Evolutionary conservation across 1,139 yeast species (phyloP), one percentile per base, ranked within the genome.

Genomic region (Debaryomyces coudertii): DNA sequence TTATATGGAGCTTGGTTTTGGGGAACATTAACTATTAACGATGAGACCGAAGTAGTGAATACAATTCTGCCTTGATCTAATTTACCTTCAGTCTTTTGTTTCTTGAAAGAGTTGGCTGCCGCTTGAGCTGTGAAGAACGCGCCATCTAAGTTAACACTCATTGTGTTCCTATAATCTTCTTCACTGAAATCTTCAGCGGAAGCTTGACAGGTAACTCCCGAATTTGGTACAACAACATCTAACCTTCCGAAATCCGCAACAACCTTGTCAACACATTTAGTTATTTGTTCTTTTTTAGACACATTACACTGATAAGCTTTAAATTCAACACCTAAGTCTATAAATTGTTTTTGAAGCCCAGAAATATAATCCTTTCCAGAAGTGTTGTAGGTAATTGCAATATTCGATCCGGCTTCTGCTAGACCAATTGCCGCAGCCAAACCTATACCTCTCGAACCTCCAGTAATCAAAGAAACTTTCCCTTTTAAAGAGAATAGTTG

Each of bases 341-440:
- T 5, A 25, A 43, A 43, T 3, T 23, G 38, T 11, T 46, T 34
- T n/a, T 39, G 16, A n/a, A 43, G n/a, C 7, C 20, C 25, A 14
- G 27, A 34, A 5, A 45, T 37, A 11, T 24, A 27, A 12, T 38
- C 44, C 2, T 9, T 11, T 16, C 36, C 23, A 6, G 48, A 46
- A 1, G 39, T 42, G 33, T 46, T 46, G 31, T 46, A 46, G 88
- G 90, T 84, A 57, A 86, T 72, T 52, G 87, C 88, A 35, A 86
- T 82, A 52, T 83, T 85, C 7, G 90, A 90, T 43, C 92, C 93
- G 4, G 89, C 89, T 65, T 85, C 88, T 45, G 89, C 87, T 57
- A 71, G 84, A 0, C 87, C 90, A 55, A 78, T 82, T 30, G 90
- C 92, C 34, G 84, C 85, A 11, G 83, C 85, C 51, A 67, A 72